phyloP scores from a whole-genome alignment of 805 yeast species.

The Candida takata region DNA sequence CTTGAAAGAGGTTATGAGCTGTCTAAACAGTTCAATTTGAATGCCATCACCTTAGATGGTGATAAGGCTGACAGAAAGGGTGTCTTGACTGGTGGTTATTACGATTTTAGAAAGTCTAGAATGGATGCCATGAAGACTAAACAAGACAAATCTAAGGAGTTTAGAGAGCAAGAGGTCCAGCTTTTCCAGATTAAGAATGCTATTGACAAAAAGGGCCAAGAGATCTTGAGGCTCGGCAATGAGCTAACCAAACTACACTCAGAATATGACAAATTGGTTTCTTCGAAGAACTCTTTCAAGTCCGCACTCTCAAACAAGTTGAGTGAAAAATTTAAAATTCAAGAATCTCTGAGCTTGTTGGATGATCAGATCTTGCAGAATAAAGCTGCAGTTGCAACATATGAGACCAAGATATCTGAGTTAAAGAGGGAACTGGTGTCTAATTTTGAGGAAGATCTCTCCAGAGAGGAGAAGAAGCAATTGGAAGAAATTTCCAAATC shows the following conservation, averaged over 20 bases:
- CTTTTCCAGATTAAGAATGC: conserved; percentile 32
- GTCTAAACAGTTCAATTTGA: conserved; percentile 52
- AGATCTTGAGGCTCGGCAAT: conserved; percentile 44
- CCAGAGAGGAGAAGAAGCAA: conserved; percentile 39
- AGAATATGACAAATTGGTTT: conserved; percentile 36
- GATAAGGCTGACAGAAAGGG: conserved; percentile 84
- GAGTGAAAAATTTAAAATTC: conserved; percentile 34
- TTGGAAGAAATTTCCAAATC: conserved; percentile 30
- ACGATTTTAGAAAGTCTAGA: conserved; percentile 61
- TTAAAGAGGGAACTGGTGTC: conserved; percentile 41
- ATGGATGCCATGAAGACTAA: conserved; percentile 61
- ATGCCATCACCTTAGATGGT: conserved; percentile 87
- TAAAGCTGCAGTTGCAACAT: conserved; percentile 9
- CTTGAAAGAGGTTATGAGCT: conserved; percentile 62
- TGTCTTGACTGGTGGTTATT: conserved; percentile 81
- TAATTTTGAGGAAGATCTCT: conserved; percentile 47
- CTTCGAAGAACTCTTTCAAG: conserved; percentile 37
- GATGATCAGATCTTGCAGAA: conserved; percentile 7
- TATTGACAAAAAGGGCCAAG: conserved; percentile 40
- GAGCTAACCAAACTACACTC: conserved; percentile 28
- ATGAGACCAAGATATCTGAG: conserved; percentile 30
- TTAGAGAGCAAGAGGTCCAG: conserved; percentile 33
- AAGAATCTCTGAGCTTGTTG: conserved; percentile 33
- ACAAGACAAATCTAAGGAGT: conserved; percentile 43
- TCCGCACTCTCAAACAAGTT: conserved; percentile 35